phyloP scores from a whole-genome alignment of 768 basidiomycete genomes.

The Rhizopogon roseolus region DNA sequence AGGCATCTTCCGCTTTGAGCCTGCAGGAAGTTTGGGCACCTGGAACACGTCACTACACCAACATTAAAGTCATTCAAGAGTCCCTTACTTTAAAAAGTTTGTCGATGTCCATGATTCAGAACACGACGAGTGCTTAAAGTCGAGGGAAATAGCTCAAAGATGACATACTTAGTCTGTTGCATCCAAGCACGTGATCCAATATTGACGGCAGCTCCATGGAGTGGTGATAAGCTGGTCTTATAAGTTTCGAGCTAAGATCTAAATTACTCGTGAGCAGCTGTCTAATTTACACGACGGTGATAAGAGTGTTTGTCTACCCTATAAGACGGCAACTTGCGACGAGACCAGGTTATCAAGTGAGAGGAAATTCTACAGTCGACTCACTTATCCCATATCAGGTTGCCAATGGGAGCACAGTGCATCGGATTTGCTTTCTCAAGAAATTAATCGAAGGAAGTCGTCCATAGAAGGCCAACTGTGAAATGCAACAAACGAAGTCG shows the following conservation, averaged over 20 bases:
- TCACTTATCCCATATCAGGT: not conserved
- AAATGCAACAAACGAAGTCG: not conserved
- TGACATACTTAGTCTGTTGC: not conserved
- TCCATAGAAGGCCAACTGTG: not conserved
- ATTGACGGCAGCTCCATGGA: no score
- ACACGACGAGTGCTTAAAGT: not conserved
- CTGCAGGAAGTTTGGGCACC: conserved; percentile 64
- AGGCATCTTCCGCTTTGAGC: conserved; percentile 70
- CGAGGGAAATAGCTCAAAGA: not conserved
- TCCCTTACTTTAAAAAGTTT: conserved; percentile 41
- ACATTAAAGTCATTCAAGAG: not conserved
- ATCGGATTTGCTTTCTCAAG: not conserved
- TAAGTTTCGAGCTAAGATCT: no score
- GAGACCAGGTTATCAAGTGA: no score
- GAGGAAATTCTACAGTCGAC: not conserved
- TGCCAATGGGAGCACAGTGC: not conserved
- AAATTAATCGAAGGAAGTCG: not conserved
- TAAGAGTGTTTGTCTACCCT: no score
- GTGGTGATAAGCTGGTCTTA: no score
- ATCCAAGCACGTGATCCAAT: not conserved
- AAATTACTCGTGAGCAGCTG: no score
- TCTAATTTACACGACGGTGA: not conserved
- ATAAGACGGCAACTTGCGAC: no score
- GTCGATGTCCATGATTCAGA: conserved; percentile 40
- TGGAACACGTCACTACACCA: conserved; percentile 17